Evolutionary conservation across 768 basidiomycete genomes (phyloP), one percentile per base, ranked within the genome.

Genomic region (Termitomyces sp.): DNA sequence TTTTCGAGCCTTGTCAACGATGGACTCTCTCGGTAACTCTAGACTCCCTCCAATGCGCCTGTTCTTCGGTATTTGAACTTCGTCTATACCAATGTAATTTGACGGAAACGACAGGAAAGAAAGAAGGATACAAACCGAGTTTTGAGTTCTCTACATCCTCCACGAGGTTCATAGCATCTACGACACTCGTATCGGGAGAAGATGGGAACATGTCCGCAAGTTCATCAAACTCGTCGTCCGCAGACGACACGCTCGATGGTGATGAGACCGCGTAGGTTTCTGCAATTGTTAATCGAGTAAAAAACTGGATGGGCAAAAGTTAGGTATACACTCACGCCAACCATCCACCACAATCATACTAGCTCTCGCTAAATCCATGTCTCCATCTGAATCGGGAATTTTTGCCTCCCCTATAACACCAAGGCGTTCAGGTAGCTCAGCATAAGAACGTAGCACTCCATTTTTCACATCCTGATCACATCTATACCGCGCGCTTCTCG

Each of bases 261-360:
- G 75, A 76, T 7, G 77, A 77, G 48, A 70, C 63, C 59, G 63
- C 71, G 48, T 75, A 71, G 0, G 76, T 74, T 41, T 75, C 76
- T 78, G 44, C 24, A 9, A 30, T 13, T 18, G 13, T 8, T 8
- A 20, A 16, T 24, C 5, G 8, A 40, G 13, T 35, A 59, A 48
- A 30, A 40, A 14, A 28, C 35, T 28, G 5, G n/a, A 36, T 13
- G 13, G 8, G 26, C 11, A 50, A 30, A 44, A 51, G 3, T 9
- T 18, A 38, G 36, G 26, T 10, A 30, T 52, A n/a, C 28, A 77
- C 80, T 45, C 64, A 88, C 88, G 67, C 85, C 86, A 86, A 30
- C 86, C 88, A 67, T 82, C 76, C 1, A 88, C 79, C 35, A 87
- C 63, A 9, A 77, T 70, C 75, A 90, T 79, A 66, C 82, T 80